Evolutionary conservation across 2,329 filamentous ascomycete species (phyloP).

Genomic region (Ophiostoma perfectum): DNA sequence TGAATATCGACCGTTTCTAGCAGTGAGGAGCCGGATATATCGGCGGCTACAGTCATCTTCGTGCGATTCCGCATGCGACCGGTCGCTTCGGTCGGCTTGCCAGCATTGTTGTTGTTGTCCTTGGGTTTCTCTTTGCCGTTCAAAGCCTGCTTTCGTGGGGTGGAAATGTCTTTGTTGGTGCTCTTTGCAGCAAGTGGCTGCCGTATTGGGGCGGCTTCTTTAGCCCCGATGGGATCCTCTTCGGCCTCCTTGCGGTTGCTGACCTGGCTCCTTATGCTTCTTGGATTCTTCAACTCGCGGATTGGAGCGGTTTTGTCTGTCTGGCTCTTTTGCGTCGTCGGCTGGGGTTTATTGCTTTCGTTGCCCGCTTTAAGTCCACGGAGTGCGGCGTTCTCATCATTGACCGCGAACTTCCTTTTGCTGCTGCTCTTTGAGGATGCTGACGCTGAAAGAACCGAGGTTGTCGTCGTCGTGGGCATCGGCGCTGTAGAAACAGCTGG

Average conservation of each 20-base stretch:
- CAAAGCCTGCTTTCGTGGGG: constrained; percentile 49
- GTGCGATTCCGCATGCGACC: constrained; percentile 24
- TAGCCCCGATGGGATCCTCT: constrained; percentile 29
- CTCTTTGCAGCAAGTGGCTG: constrained; percentile 53
- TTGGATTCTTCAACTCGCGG: constrained; percentile 34
- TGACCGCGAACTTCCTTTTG: constrained; percentile 54
- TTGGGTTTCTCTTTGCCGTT: constrained; percentile 27
- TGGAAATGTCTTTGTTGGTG: constrained; percentile 54
- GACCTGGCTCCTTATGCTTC: constrained; percentile 45
- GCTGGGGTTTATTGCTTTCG: constrained; percentile 30
- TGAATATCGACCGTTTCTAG: constrained; percentile 19
- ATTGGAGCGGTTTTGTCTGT: constrained; percentile 24
- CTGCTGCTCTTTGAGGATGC: constrained; percentile 36
- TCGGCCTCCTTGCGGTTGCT: constrained; percentile 37
- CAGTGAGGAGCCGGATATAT: constrained; percentile 29
- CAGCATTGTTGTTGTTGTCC: constrained; percentile 25
- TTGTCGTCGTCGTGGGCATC: constrained; percentile 32
- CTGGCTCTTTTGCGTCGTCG: constrained; percentile 14
- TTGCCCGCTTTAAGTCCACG: constrained; percentile 30
- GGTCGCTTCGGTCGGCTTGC: constrained; percentile 18
- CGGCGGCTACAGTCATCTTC: constrained; percentile 30
- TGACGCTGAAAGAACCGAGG: background rate
- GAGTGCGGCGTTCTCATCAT: constrained; percentile 47
- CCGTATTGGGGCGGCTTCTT: constrained; percentile 34
- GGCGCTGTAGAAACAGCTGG: background rate